phyloP scores from a whole-genome alignment of 768 basidiomycete species.

The Arthromyces matolae region DNA sequence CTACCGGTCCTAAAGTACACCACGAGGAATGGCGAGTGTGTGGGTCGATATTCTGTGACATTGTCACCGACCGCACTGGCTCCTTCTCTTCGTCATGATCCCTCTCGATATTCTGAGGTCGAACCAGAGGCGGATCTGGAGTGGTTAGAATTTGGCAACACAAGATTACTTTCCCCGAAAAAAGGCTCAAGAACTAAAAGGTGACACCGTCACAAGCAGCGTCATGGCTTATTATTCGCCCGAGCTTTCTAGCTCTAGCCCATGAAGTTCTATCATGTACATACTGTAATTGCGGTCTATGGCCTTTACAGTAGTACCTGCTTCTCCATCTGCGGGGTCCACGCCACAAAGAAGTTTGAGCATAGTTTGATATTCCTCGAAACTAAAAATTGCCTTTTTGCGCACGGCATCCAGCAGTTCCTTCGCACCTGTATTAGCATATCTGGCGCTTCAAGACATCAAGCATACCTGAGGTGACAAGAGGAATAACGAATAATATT shows the following conservation, averaged over 20 bases:
- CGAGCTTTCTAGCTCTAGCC: conserved; percentile 58
- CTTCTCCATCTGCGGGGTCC: conserved; percentile 53
- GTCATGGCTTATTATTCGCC: conserved; percentile 17
- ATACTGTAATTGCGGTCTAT: conserved; percentile 74
- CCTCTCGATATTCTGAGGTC: conserved; percentile 25
- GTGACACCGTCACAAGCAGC: conserved; percentile 4
- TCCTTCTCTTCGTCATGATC: conserved; percentile 18
- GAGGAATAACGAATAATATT: conserved; percentile 79
- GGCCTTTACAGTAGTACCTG: conserved; percentile 45
- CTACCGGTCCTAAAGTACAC: conserved; percentile 51
- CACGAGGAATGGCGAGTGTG: conserved; percentile 7
- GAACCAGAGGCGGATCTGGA: conserved; percentile 25
- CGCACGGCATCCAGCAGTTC: conserved; percentile 74
- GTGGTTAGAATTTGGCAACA: conserved; percentile 30
- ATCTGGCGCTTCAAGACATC: not conserved
- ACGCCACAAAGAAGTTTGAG: conserved; percentile 87
- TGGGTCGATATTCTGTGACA: conserved; percentile 27
- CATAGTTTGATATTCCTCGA: conserved; percentile 93
- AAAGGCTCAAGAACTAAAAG: too few relatives aligned
- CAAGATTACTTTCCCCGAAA: too few relatives aligned
- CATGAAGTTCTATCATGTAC: conserved; percentile 89
- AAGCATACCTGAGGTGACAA: conserved; percentile 62
- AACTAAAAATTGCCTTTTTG: conserved; percentile 61
- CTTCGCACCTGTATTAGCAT: conserved; percentile 32
- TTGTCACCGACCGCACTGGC: conserved; percentile 28